phyloP scores from a whole-genome alignment of 495 filamentous ascomycete genomes.

The Coniosporium apollinis region DNA sequence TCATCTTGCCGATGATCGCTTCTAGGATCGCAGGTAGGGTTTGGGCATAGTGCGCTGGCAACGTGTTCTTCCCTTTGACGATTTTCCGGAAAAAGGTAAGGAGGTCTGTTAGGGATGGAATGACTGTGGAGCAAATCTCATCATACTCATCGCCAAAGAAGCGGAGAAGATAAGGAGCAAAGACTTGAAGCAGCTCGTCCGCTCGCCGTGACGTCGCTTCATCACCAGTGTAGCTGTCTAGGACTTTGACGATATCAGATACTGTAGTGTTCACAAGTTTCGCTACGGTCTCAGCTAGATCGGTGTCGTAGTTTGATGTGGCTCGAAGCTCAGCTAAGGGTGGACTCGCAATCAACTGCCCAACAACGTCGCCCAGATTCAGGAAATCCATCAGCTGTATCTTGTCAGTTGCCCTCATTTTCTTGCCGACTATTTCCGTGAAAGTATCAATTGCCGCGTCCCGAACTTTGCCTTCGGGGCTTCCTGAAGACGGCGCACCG shows the following conservation, averaged over 20 bases:
- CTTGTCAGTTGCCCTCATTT: slow-evolving; percentile 89
- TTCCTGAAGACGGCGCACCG: slow-evolving; percentile 32
- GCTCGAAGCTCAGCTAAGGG: slow-evolving; percentile 58
- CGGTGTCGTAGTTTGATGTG: slow-evolving; percentile 76
- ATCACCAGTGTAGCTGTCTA: slow-evolving; percentile 44
- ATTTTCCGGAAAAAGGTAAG: slow-evolving; percentile 74
- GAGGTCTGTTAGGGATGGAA: slow-evolving; percentile 77
- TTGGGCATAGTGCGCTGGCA: slow-evolving; percentile 49
- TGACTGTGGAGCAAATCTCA: slow-evolving; percentile 88
- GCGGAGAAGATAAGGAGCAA: slow-evolving; percentile 69
- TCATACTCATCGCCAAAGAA: slow-evolving; percentile 98
- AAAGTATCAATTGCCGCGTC: slow-evolving; percentile 85
- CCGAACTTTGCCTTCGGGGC: slow-evolving; percentile 52
- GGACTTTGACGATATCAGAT: slow-evolving; percentile 64
- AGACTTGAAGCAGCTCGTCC: slow-evolving; percentile 57
- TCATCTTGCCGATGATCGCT: slow-evolving; percentile 86
- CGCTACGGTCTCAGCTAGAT: slow-evolving; percentile 83
- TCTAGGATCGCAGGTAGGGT: slow-evolving; percentile 78
- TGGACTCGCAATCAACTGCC: slow-evolving; percentile 64
- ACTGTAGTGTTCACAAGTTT: slow-evolving; percentile 89
- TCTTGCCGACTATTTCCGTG: slow-evolving; percentile 90
- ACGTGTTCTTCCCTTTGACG: slow-evolving; percentile 37
- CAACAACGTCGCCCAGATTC: slow-evolving; percentile 65
- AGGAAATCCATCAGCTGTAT: slow-evolving; percentile 82
- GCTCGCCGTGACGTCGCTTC: slow-evolving; percentile 41